A percentile compares a stretch with the other conserved stretches of the same genome.
These are phyloP conservation scores for Fraxinus pennsylvanica DNA, from an alignment of 257 asterid species.

Conservation along the genomic window DNA sequence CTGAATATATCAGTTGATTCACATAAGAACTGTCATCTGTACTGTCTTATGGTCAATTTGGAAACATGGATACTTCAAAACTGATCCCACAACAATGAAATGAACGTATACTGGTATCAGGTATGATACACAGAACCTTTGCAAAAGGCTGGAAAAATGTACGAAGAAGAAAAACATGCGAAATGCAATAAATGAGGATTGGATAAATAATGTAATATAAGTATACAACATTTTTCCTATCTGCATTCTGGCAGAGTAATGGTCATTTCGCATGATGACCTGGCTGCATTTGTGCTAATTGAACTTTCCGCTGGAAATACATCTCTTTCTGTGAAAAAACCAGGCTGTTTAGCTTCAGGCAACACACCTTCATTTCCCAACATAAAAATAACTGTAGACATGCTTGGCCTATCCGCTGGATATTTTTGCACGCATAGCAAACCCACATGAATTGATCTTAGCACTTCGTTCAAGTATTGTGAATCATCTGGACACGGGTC, in stretches of 20 bases:
- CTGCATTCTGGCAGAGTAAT: not conserved
- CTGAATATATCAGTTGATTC: too few species aligned
- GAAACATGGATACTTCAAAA: too few species aligned
- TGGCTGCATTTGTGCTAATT: not conserved
- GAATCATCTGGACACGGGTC: slow-evolving; percentile 16
- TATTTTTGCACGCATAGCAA: slow-evolving; percentile 34
- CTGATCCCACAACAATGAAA: too few species aligned
- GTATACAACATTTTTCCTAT: not conserved
- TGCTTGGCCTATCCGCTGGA: slow-evolving; percentile 32
- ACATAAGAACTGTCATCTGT: too few species aligned
- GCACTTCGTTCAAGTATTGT: slow-evolving; percentile 16
- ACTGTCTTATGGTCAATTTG: too few species aligned
- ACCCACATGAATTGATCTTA: slow-evolving; percentile 35
- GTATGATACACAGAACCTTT: too few species aligned
- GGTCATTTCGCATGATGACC: not conserved
- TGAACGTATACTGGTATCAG: too few species aligned
- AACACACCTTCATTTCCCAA: slow-evolving; percentile 23
- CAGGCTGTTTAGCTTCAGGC: slow-evolving; percentile 21
- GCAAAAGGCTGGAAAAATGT: too few species aligned
- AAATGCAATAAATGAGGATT: too few species aligned
- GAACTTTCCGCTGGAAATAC: not conserved
- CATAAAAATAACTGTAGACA: slow-evolving; percentile 37
- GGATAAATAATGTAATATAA: too few species aligned
- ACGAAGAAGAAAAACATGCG: too few species aligned
- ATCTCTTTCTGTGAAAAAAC: slow-evolving; percentile 35